A percentile compares a stretch with the other conserved stretches of the same genome.
phyloP scores from a whole-genome alignment of 2,329 filamentous ascomycete species.

The Xylariaceae sp. region DNA sequence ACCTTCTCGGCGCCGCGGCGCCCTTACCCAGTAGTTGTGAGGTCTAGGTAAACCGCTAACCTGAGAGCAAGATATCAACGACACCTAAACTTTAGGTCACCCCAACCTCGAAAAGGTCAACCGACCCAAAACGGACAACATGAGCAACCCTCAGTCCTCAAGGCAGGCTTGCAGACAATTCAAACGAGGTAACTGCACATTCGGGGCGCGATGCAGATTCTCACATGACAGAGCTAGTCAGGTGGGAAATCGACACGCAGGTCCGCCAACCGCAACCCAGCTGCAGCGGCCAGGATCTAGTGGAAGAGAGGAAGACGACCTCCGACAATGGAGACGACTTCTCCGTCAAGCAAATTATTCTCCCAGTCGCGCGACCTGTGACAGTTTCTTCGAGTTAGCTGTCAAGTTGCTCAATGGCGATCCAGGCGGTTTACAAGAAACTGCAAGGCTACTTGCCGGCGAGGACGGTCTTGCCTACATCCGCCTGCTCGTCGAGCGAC shows the following conservation, averaged over 20 bases:
- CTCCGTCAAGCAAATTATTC: constrained; percentile 11
- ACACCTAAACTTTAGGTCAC: no score
- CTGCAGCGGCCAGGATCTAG: not conserved
- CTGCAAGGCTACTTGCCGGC: constrained; percentile 28
- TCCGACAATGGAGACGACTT: constrained; percentile 39
- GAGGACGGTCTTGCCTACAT: constrained; percentile 33
- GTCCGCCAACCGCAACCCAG: not conserved
- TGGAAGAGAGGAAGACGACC: constrained; percentile 17
- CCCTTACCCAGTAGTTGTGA: no score
- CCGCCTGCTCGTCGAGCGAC: constrained; percentile 24
- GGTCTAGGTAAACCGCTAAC: no score
- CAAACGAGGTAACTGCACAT: constrained; percentile 10
- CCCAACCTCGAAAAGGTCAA: no score
- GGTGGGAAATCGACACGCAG: not conserved
- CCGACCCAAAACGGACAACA: not conserved
- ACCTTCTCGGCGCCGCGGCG: no score
- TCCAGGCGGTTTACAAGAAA: constrained; percentile 30
- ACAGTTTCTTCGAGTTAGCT: constrained; percentile 32
- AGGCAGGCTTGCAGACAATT: constrained; percentile 7
- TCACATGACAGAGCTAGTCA: constrained; percentile 9
- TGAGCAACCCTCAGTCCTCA: not conserved
- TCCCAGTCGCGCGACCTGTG: constrained; percentile 1
- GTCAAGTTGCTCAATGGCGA: constrained; percentile 33
- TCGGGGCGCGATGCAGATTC: constrained; percentile 13
- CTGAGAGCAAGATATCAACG: no score